A percentile compares a stretch with the other conserved stretches of the same genome.
These are phyloP conservation scores for Aspergillus hiratsukae DNA, from an alignment of 2,329 filamentous ascomycete genomes.

Conservation along the genomic window DNA sequence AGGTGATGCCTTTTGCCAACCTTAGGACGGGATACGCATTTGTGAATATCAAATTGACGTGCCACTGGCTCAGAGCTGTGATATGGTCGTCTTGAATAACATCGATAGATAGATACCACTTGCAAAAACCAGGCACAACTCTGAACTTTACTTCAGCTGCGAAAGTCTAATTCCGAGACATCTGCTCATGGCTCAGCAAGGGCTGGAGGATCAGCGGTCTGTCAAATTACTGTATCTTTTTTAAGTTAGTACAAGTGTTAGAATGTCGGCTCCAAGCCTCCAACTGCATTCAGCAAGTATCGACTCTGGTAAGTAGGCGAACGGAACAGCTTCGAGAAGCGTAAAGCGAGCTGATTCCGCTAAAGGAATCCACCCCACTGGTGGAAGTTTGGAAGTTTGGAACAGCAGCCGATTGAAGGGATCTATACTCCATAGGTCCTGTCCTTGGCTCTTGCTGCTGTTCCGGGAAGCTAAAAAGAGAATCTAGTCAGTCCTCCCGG, in stretches of 20 bases:
- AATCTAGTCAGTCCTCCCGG: not conserved
- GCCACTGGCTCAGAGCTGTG: not conserved
- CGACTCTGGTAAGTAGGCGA: not conserved
- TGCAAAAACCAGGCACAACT: not conserved
- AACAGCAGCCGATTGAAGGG: not conserved
- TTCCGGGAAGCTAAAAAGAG: not conserved
- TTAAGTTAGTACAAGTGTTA: not conserved
- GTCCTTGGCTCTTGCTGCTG: not conserved
- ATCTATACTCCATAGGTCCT: not conserved
- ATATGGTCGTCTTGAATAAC: not conserved
- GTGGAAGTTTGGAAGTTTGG: constrained; percentile 2
- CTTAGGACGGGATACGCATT: not conserved
- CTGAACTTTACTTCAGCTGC: not conserved
- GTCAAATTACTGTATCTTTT: not conserved
- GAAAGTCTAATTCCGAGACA: not conserved
- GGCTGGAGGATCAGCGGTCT: not conserved
- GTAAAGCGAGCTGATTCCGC: constrained; percentile 3
- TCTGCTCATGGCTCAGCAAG: not conserved
- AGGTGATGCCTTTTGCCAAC: not conserved
- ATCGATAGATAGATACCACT: not conserved
- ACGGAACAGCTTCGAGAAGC: not conserved
- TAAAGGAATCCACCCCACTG: constrained; percentile 14
- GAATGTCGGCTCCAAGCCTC: not conserved
- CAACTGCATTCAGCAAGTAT: not conserved
- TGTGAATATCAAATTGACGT: not conserved